Evolutionary conservation across 257 asterid species (phyloP), one percentile per base, ranked within the genome.

Genomic region (Nicotiana noctiflora): DNA sequence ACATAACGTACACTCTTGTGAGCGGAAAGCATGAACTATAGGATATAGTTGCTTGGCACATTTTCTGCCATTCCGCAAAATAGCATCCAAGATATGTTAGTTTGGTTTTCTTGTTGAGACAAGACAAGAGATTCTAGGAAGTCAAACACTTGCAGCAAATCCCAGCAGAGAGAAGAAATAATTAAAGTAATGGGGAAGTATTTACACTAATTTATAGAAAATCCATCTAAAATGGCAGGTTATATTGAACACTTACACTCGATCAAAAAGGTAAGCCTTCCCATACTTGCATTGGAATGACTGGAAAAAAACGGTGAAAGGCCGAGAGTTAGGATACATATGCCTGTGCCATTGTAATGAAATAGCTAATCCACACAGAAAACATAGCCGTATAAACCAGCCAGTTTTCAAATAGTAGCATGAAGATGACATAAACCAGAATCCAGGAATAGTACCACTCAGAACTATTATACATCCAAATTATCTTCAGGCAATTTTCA

Each of bases 241-340:
- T 46, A 49, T 12, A 44, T 21, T 72, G 85, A 85, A 77, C 76
- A 85, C 98, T 89, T 89, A 90, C 98, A 91, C 94, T 15, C 89
- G 85, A 10, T 84, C 84, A 59, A 90, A 89, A 85, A 94, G 97
- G 85, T 94, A 93, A 80, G 98, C 98, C 85, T 84, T 91, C 80
- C 98, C 98, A 76, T 88, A 83, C 86, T 81, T 90, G 90, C 89
- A 80, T 76, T 88, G 94, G 87, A 94, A 94, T 59, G 92, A 23
- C 98, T 94, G 89, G 66, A 84, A 84, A 83, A 27, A 31, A 87
- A 77, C 32, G 49, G 84, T 44, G 75, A 84, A 82, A 81, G 23
- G 61, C 17, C n/a, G 44, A 79, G 44, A 79, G 82, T 89, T 70
- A 92, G 88, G 79, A 81, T 52, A 84, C 68, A 75, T 29, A 78